phyloP scores from a whole-genome alignment of 192 early-diverging fungal species.

The Coemansia sp. region DNA sequence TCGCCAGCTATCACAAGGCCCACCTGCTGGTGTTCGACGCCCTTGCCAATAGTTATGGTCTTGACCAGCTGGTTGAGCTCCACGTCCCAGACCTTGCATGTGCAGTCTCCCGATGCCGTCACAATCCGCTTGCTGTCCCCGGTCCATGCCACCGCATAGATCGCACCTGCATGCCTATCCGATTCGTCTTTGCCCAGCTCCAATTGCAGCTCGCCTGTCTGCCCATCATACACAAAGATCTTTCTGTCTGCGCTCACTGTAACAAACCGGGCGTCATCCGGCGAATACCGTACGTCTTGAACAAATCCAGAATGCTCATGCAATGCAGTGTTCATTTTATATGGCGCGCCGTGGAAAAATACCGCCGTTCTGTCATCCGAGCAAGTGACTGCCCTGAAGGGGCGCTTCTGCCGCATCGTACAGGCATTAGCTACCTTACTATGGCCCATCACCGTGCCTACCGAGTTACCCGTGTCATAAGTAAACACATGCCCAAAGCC shows the following conservation, averaged over 20 bases:
- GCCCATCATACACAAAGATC: conserved; percentile 92
- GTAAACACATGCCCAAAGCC: conserved; percentile 86
- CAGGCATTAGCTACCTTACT: conserved; percentile 85
- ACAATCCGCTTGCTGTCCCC: conserved; percentile 71
- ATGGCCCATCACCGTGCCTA: conserved; percentile 90
- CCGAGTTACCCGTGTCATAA: conserved; percentile 84
- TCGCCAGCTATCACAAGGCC: conserved; percentile 86
- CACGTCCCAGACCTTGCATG: conserved; percentile 91
- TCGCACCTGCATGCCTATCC: conserved; percentile 71
- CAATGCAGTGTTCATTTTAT: conserved; percentile 71
- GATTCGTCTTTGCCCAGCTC: conserved; percentile 49
- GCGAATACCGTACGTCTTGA: conserved; percentile 81
- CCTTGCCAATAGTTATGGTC: conserved; percentile 55
- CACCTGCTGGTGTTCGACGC: conserved; percentile 82
- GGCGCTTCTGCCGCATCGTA: conserved; percentile 82
- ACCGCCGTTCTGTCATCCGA: conserved; percentile 88
- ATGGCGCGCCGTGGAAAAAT: conserved; percentile 92
- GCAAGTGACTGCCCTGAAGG: conserved; percentile 87
- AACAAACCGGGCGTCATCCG: conserved; percentile 76
- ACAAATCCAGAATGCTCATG: conserved; percentile 88
- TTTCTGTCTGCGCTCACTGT: conserved; percentile 83
- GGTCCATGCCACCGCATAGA: conserved; percentile 87
- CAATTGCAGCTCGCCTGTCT: conserved; percentile 73
- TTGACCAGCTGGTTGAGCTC: conserved; percentile 63
- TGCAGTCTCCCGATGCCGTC: conserved; percentile 82